A percentile compares a stretch with the other conserved stretches of the same genome.
Conservation (phyloP, 192 early-diverging fungal genomes). For the Geranomyces michiganensis region DNA sequence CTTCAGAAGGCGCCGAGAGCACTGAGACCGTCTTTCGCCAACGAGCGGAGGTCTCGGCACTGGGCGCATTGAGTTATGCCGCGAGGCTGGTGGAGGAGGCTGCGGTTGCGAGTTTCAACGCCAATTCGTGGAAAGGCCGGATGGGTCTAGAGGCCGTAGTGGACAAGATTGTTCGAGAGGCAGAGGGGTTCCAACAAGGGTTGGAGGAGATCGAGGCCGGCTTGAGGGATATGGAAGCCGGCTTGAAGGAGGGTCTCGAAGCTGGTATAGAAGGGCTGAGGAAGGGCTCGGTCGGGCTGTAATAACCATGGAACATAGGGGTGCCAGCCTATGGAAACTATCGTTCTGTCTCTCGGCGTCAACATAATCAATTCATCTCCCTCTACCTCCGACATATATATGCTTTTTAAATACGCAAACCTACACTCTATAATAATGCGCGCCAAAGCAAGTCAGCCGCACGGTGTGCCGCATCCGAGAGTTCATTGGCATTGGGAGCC, state of each 20-base stretch:
- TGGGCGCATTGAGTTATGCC: slow-evolving; percentile 58
- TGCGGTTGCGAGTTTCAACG: slow-evolving; percentile 81
- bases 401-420: too few relatives aligned
- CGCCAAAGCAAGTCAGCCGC: too few relatives aligned
- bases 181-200: slow-evolving; percentile 9
- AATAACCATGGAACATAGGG: background rate
- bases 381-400: too few relatives aligned
- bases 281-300: slow-evolving; percentile 27
- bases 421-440: too few relatives aligned
- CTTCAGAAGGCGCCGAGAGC: slow-evolving; percentile 6
- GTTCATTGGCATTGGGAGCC: too few relatives aligned
- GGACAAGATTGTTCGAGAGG: slow-evolving; percentile 52
- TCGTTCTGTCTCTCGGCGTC: too few relatives aligned
- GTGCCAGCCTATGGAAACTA: too few relatives aligned
- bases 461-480: too few relatives aligned
- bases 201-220: slow-evolving; percentile 34
- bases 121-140: slow-evolving; percentile 85
- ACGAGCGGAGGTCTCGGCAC: slow-evolving; percentile 80
- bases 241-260: slow-evolving; percentile 18
- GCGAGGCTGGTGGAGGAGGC: slow-evolving; percentile 79
- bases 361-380: too few relatives aligned
- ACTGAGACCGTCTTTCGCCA: slow-evolving; percentile 68
- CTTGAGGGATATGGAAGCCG: slow-evolving; percentile 21
- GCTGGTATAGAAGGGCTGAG: slow-evolving; percentile 26
- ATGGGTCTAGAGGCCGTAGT: slow-evolving; percentile 85